Base-by-base conservation (phyloP, 768 basidiomycete genomes). In the Coprinopsis cinerea region DNA sequence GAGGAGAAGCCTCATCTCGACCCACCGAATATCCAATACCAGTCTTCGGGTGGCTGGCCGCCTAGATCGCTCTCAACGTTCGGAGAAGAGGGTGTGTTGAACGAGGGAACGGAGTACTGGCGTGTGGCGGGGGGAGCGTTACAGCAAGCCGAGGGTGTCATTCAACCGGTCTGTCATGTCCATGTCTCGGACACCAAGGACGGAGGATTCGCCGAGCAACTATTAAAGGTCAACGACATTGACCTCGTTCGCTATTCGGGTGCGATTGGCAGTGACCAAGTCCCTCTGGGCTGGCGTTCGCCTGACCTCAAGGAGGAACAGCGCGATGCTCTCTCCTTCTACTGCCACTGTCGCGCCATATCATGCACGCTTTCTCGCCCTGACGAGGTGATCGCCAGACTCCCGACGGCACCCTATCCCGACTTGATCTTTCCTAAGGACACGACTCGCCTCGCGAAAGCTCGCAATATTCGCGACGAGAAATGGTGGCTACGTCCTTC, bases 401-500 rank as follows among this genome's bases (percentile, higher is more conserved):
- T 50, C 4, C 62, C 63, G 10, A 49, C 51, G 1, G 48, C 58
- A 10, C 51, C 58, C 13, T 65, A 61, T 44, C 65, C 65, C 1
- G 65, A 66, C 44, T 49, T 64, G n/a, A 46, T 66, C 22, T 55
- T 46, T 27, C 56, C 62, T 18, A 53, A 58, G 30, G 54, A 55
- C 30, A 53, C 56, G 11, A 57, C 63, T 2, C 57, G 54, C 28
- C 51, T 61, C 1, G 53, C 60, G 15, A 64, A 56, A 37, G 47
- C 61, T 2, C 44, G 49, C 18, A 64, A 65, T 34, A 22, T 48
- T 0, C 46, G 51, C 0, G 64, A 67, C 51, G 57, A 60, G 24
- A 63, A 67, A 47, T 67, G 64, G 64, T 67, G 65, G 65, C 51
- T 62, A 53, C 55, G 57, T 5, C 58, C 59, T 13, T 10, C 20